These are phyloP conservation scores for Chenopodium formosanum DNA, from an alignment of 148 eudicot genomes.

Conservation along the genomic window DNA sequence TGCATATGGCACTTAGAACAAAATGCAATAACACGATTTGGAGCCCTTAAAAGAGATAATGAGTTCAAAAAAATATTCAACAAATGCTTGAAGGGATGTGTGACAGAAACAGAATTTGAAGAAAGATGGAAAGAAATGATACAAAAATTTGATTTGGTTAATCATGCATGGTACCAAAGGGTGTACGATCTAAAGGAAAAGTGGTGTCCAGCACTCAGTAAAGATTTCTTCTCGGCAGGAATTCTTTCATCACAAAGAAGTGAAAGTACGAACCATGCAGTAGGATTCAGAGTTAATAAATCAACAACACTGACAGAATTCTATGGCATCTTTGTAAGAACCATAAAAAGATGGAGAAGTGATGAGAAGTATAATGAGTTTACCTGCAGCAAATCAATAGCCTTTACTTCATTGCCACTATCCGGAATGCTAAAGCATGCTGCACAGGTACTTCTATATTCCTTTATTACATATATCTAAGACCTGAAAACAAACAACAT, in stretches of 20 bases:
- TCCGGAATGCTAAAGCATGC: neutral
- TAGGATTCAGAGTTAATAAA: neutral
- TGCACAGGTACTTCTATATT: too few species aligned
- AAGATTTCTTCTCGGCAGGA: neutral
- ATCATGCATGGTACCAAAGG: neutral
- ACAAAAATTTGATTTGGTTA: neutral
- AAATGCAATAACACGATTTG: neutral
- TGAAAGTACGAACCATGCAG: neutral
- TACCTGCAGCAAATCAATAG: neutral
- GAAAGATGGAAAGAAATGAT: neutral
- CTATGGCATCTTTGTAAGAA: neutral
- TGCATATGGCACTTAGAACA: neutral
- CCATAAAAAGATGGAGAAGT: neutral
- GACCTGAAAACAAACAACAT: neutral
- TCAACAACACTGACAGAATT: neutral
- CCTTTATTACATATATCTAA: neutral
- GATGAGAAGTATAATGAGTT: neutral
- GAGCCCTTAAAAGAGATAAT: neutral
- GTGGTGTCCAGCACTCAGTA: neutral
- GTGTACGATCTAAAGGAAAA: neutral
- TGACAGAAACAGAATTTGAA: neutral
- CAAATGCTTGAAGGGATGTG: neutral
- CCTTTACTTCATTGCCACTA: neutral
- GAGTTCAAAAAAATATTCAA: neutral
- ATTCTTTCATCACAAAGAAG: neutral